Conservation (phyloP, 371 early-diverging fungal genomes). For the Dichotomocladium elegans region DNA sequence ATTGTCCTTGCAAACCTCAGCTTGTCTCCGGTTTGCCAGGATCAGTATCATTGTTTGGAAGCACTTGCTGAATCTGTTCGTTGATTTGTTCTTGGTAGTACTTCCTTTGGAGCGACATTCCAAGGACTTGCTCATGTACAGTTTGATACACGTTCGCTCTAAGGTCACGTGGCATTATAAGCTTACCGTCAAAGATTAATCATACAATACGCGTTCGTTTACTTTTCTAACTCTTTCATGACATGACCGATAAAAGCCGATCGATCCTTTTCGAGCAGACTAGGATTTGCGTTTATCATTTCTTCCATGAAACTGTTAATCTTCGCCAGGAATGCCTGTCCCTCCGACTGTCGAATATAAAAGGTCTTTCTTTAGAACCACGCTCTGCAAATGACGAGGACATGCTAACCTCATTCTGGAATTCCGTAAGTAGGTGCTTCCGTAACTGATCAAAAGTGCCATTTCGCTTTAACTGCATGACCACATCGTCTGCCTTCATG, state of each 20-base stretch:
- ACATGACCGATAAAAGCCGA: conserved; percentile 19
- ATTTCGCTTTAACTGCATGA: conserved; percentile 36
- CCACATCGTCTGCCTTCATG: conserved; percentile 44
- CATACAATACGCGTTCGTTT: too few relatives aligned
- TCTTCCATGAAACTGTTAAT: conserved; percentile 30
- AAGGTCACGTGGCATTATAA: too few relatives aligned
- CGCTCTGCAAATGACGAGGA: neutral
- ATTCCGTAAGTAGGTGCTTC: conserved; percentile 29
- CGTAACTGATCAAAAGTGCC: conserved; percentile 41
- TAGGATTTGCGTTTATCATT: conserved; percentile 22
- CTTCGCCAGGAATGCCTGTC: conserved; percentile 21
- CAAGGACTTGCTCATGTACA: conserved; percentile 14
- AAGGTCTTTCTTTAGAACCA: neutral
- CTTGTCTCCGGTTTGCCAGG: too few relatives aligned
- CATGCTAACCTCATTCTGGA: conserved; percentile 23
- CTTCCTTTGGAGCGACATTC: conserved; percentile 19
- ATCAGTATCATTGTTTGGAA: too few relatives aligned
- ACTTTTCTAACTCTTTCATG: conserved; percentile 32
- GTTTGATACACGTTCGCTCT: conserved; percentile 24
- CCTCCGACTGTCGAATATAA: conserved; percentile 15
- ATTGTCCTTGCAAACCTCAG: too few relatives aligned
- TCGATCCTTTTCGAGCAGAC: conserved; percentile 28
- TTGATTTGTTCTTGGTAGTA: conserved; percentile 25
- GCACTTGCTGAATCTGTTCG: conserved; percentile 10
- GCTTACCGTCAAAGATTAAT: too few relatives aligned